These are phyloP conservation scores for Mycena haematopus DNA, from an alignment of 768 basidiomycete genomes.

Conservation along the genomic window DNA sequence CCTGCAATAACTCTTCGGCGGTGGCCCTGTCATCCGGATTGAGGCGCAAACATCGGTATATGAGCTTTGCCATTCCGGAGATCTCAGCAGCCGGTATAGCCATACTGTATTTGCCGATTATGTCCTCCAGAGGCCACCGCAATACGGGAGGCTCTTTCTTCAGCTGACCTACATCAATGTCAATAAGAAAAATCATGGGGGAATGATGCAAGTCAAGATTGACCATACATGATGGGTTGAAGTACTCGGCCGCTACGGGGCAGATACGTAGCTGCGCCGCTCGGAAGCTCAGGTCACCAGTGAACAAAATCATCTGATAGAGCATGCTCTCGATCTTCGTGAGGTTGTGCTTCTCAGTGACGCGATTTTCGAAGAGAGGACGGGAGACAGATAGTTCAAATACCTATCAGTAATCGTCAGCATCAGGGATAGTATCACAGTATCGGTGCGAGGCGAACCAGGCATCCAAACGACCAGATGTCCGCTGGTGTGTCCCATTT, in stretches of 20 bases:
- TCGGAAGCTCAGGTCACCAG: slow-evolving; percentile 1
- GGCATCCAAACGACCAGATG: slow-evolving; percentile 41
- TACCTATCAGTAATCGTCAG: slow-evolving; percentile 10
- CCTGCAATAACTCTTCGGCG: slow-evolving; percentile 26
- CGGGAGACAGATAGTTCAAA: slow-evolving; percentile 21
- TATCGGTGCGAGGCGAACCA: slow-evolving; percentile 29
- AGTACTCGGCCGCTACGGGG: slow-evolving; percentile 5
- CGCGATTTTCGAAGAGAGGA: slow-evolving; percentile 19
- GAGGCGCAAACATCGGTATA: slow-evolving; percentile 24
- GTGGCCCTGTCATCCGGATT: slow-evolving; percentile 24
- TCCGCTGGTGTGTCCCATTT: slow-evolving; percentile 38
- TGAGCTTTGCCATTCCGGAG: slow-evolving; percentile 18
- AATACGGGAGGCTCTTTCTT: slow-evolving; percentile 7
- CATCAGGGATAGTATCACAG: not conserved
- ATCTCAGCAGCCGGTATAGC: slow-evolving; percentile 1
- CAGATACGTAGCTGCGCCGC: slow-evolving; percentile 12
- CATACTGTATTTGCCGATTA: not conserved
- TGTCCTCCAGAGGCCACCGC: slow-evolving; percentile 6
- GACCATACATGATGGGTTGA: not conserved
- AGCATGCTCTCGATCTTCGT: slow-evolving; percentile 19
- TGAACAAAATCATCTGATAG: slow-evolving; percentile 18
- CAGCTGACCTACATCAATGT: slow-evolving; percentile 13
- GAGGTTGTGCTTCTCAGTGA: slow-evolving; percentile 6
- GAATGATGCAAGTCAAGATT: not conserved
- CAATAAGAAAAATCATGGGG: not conserved